Conservation (phyloP, 495 filamentous ascomycete species). For the Neurospora sublineolata region DNA sequence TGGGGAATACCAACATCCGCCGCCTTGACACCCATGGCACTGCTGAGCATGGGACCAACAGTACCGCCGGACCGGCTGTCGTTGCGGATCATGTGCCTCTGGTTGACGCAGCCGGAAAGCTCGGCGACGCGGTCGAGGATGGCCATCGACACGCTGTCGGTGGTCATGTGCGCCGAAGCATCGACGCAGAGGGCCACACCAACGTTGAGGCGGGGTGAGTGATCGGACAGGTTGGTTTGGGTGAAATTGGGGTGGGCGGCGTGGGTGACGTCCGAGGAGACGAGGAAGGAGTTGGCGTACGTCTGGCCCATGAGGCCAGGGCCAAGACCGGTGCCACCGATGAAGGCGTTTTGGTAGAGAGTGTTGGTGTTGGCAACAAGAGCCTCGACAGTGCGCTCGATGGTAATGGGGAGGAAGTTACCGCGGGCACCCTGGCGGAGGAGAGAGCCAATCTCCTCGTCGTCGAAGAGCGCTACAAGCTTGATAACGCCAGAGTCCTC, state of each 20-base stretch:
- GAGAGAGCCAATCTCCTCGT: conserved; percentile 87
- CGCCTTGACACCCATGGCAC: conserved; percentile 68
- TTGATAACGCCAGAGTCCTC: conserved; percentile 54
- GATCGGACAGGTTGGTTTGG: conserved; percentile 65
- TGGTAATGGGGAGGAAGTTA: conserved; percentile 69
- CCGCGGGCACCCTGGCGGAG: conserved; percentile 82
- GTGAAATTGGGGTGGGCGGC: conserved; percentile 92
- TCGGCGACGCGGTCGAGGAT: conserved; percentile 65
- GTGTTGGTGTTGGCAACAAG: conserved; percentile 29
- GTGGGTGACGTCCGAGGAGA: conserved; percentile 89
- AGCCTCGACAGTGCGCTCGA: conserved; percentile 70
- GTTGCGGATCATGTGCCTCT: conserved; percentile 92
- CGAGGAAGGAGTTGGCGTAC: conserved; percentile 84
- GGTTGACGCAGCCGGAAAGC: conserved; percentile 54
- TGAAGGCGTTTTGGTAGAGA: conserved; percentile 23
- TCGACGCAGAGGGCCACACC: conserved; percentile 79
- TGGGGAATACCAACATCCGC: conserved; percentile 89
- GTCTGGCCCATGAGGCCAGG: conserved; percentile 68
- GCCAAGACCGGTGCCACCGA: conserved; percentile 13
- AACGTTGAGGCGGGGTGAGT: conserved; percentile 80
- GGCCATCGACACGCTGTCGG: conserved; percentile 68
- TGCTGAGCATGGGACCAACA: conserved; percentile 84
- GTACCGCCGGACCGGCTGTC: conserved; percentile 81
- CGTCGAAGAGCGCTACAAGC: conserved; percentile 83
- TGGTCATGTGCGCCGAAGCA: conserved; percentile 86